phyloP scores from a whole-genome alignment of 352 stramenopile genomes.

The Globisporangium takayamanum region DNA sequence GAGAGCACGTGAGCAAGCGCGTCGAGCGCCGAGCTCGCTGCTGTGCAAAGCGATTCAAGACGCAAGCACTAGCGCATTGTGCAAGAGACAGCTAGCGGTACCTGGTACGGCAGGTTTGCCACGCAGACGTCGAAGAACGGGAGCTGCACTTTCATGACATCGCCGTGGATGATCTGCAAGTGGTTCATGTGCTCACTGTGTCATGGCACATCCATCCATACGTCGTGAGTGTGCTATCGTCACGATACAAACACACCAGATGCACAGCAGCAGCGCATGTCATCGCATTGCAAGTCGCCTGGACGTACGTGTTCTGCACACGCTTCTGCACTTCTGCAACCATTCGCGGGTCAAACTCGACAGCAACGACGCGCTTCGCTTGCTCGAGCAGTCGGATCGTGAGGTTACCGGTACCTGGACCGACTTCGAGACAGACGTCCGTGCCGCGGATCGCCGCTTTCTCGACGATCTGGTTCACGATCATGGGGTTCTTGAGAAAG shows the following conservation, averaged over 20 bases:
- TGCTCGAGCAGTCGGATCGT: conserved; percentile 97
- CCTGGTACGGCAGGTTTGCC: conserved; percentile 98
- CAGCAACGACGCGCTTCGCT: conserved; percentile 96
- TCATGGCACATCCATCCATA: neutral
- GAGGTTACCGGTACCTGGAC: conserved; percentile 97
- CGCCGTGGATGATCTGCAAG: conserved; percentile 98
- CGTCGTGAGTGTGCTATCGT: neutral
- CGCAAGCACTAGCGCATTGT: neutral
- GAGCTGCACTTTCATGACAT: conserved; percentile 98
- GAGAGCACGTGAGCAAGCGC: neutral
- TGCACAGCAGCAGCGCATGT: neutral
- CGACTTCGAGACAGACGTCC: conserved; percentile 96
- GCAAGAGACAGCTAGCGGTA: conserved; percentile 9
- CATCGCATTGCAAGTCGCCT: neutral
- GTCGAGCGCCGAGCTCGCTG: neutral
- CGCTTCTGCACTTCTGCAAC: conserved; percentile 98
- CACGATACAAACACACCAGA: neutral
- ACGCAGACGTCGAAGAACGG: conserved; percentile 99
- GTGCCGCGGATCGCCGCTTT: conserved; percentile 94
- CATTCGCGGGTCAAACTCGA: conserved; percentile 99
- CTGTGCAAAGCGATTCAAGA: neutral
- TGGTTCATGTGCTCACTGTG: conserved; percentile 86
- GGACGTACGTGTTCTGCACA: conserved; percentile 92
- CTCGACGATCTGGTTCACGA: conserved; percentile 95
- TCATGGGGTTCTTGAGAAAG: conserved; percentile 98